phyloP scores from a whole-genome alignment of 805 yeast species.

The Cyberlindnera mrakii region DNA sequence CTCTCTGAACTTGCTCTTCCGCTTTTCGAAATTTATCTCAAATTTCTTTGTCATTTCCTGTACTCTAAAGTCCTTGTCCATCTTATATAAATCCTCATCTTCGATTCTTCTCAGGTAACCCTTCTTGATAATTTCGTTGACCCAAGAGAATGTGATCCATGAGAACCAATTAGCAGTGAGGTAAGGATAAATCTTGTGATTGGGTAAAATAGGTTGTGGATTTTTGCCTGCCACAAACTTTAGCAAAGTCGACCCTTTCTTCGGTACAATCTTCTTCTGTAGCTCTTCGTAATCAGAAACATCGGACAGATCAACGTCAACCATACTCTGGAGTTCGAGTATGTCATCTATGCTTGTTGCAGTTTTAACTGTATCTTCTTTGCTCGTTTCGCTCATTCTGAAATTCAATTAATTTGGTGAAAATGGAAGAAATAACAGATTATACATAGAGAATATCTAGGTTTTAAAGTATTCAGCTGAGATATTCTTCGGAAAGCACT shows the following conservation, averaged over 20 bases:
- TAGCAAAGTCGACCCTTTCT: slow-evolving; percentile 13
- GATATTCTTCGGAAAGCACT: no score
- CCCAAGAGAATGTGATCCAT: slow-evolving; percentile 18
- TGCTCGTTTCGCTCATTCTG: no score
- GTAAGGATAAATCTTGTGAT: slow-evolving; percentile 14
- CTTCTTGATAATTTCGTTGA: slow-evolving; percentile 17
- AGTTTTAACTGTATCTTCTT: no score
- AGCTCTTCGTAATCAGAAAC: slow-evolving; percentile 1
- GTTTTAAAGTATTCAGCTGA: no score
- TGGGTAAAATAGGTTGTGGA: slow-evolving; percentile 18
- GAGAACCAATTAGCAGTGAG: slow-evolving; percentile 16
- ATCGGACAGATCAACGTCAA: no score
- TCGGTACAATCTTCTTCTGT: slow-evolving; percentile 11
- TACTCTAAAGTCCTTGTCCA: slow-evolving; percentile 32
- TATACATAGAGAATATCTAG: no score
- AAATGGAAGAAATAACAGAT: no score
- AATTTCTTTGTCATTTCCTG: slow-evolving; percentile 32
- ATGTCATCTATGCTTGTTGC: no score
- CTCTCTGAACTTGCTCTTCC: slow-evolving; percentile 19
- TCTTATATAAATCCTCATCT: slow-evolving; percentile 46
- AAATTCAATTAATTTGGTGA: no score
- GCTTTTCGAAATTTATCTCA: slow-evolving; percentile 23
- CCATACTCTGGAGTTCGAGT: no score
- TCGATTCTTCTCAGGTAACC: slow-evolving; percentile 62
- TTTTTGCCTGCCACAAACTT: slow-evolving; percentile 11